Base-by-base conservation (phyloP, 805 yeast genomes). In the Candida peoriensis region DNA sequence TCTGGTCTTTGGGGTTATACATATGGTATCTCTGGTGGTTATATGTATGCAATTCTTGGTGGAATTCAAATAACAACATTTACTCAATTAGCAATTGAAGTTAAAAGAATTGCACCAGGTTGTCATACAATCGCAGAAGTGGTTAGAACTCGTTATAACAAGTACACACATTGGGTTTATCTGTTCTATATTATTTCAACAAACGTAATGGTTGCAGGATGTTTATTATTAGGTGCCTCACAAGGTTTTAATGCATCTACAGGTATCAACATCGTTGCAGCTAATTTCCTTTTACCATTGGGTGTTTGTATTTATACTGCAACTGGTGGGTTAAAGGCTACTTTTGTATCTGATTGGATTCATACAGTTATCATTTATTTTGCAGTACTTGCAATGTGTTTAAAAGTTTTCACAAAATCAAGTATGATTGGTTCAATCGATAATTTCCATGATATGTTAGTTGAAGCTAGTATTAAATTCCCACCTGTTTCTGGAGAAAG, bases 321-420 rank as follows among this genome's bases (percentile, higher is more conserved):
- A 8, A 57, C 66, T 24, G 77, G 77, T 30, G 78, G 77, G 8
- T 52, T 72, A 24, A 69, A 66, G 38, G 69, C 76, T 7, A 72
- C 78, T 3, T 70, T 71, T 42, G 52, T 72, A 24, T 66, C 76
- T 5, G 77, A 72, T 44, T 71, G 70, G 66, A 61, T 66, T 31
- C 76, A 70, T 47, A 66, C 74, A 0, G 68, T 67, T 20, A 62
- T 70, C 34, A 62, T 70, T 30, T 66, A 62, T 39, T 43, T 61
- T 17, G 57, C 68, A 15, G 50, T 68, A 11, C 41, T 67, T 19
- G 50, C 58, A 7, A 38, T 63, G 4, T 48, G 47, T 8, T 67
- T 57, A 43, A 55, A 52, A 7, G 54, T 59, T 6, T 70, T 59
- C 38, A 50, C 64, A 22, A 47, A 60, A 12, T 60, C 68, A 6